Base-by-base conservation (phyloP, 768 basidiomycete genomes). In the Serendipita sp. region DNA sequence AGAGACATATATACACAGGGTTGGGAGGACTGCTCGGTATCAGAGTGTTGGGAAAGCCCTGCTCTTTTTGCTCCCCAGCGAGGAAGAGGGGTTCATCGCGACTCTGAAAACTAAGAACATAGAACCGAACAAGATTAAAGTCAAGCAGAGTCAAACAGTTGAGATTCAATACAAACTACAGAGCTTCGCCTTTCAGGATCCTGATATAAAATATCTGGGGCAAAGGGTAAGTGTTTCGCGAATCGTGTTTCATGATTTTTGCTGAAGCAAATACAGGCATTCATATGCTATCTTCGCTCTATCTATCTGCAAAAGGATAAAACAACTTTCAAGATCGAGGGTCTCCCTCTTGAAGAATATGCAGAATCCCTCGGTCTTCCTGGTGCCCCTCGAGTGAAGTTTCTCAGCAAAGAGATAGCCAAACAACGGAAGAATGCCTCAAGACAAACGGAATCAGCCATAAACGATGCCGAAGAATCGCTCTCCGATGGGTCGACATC, bases 1-100 rank as follows among this genome's bases (percentile, higher is more conserved):
- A 3, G 93, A 96, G 55, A 99, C 93, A 10, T 97, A 99, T 72
- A 91, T 99, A 44, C 95, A 99, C 72, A 85, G 95, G 34, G 94
- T 99, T 1, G 95, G 95, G 0, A 80, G 95, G 52, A 99, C 95
- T 15, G 95, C 95, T 50, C 78, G 95, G 58, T 97, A 98, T 70
- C 86, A 94, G 71, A 87, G 87, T 66, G 84, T 86, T 36, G 96
- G 96, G 0, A 90, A 91, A 70, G 87, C 83, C 0, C 73, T 98
- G 40, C 73, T 96, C 68, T 77, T 99, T 64, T 74, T 98, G 15
- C 72, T 87, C 69, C 95, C 95, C 1, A 91, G 86, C 71, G 96
- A 99, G 72, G 91, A 96, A 73, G 84, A 89, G 67, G 95, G 95
- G 0, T 94, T 98, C 88, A 74, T 80, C 48, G 76, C 76, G 2